Conservation (phyloP, 1,284 basidiomycete species). For the Phylloporus gajari region DNA sequence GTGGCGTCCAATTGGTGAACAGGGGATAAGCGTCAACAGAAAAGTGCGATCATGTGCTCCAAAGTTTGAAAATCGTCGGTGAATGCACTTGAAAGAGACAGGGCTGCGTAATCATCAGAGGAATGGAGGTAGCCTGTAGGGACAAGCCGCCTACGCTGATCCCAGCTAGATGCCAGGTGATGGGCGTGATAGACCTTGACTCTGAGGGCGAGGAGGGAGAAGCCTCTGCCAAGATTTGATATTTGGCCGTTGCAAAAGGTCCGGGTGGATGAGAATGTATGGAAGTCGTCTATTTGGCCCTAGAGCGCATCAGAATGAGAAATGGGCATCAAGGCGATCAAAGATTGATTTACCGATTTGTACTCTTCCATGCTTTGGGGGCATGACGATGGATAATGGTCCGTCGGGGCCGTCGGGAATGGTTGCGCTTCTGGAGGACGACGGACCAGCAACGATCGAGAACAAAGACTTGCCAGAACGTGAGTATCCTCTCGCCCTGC, state of each 20-base stretch:
- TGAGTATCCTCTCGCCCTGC: slow-evolving; percentile 70
- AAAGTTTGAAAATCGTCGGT: slow-evolving; percentile 68
- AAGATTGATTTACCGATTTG: slow-evolving; percentile 56
- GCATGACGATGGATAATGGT: slow-evolving; percentile 65
- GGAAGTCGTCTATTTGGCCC: slow-evolving; percentile 65
- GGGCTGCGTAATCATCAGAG: slow-evolving; percentile 45
- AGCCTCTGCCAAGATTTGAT: slow-evolving; percentile 57
- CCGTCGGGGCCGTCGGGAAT: slow-evolving; percentile 61
- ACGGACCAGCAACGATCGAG: slow-evolving; percentile 76
- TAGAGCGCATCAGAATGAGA: slow-evolving; percentile 42
- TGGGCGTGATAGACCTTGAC: slow-evolving; percentile 78
- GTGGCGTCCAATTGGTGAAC: slow-evolving; percentile 70
- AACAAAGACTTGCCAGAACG: slow-evolving; percentile 78
- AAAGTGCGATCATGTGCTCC: slow-evolving; percentile 72
- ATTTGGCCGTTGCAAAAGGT: slow-evolving; percentile 70
- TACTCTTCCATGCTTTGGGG: slow-evolving; percentile 67
- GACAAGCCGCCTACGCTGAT: slow-evolving; percentile 57
- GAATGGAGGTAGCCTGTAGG: slow-evolving; percentile 20
- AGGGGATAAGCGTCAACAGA: slow-evolving; percentile 69
- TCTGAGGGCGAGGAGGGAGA: slow-evolving; percentile 69
- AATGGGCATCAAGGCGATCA: slow-evolving; percentile 14
- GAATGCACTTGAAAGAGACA: slow-evolving; percentile 57
- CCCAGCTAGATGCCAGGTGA: slow-evolving; percentile 67
- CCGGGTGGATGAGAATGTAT: slow-evolving; percentile 66
- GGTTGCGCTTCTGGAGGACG: slow-evolving; percentile 65